Evolutionary conservation across 208 protist genomes (phyloP).

Genomic region (Trypanosoma brucei): DNA sequence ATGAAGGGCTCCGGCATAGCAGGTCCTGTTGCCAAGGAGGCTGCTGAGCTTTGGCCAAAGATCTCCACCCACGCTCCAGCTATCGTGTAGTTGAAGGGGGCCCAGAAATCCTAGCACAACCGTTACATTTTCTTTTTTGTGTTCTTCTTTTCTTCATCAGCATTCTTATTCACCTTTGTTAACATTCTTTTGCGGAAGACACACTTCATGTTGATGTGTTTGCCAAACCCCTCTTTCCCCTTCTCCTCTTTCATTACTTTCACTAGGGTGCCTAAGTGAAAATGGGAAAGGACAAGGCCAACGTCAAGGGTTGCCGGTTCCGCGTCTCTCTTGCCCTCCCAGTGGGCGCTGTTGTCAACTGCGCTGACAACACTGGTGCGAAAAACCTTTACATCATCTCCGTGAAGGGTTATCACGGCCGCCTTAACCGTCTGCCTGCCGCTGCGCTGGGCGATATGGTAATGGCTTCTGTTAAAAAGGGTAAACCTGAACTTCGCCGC

Average conservation of each 20-base stretch:
- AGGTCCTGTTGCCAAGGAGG: conserved; percentile 99
- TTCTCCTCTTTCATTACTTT: too few species aligned
- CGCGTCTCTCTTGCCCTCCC: conserved; percentile 98
- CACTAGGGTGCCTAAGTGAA: background rate
- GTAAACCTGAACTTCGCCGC: conserved; percentile 99
- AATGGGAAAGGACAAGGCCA: conserved; percentile 89
- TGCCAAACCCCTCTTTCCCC: too few species aligned
- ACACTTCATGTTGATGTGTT: too few species aligned
- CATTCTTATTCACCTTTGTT: conserved; percentile 4
- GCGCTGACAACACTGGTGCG: conserved; percentile 99
- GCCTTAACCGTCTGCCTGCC: conserved; percentile 98
- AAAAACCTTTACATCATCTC: conserved; percentile 99
- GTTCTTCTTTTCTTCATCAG: conserved; percentile 15
- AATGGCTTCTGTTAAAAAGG: conserved; percentile 99
- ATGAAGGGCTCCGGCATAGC: conserved; percentile 99
- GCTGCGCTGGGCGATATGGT: conserved; percentile 98
- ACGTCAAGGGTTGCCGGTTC: conserved; percentile 97
- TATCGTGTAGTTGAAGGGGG: conserved; percentile 89
- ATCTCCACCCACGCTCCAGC: conserved; percentile 95
- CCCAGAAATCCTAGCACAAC: background rate
- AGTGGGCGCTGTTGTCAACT: conserved; percentile 99
- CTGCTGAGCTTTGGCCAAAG: conserved; percentile 99
- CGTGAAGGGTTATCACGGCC: conserved; percentile 96
- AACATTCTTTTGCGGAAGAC: background rate
- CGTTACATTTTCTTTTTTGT: conserved; percentile 21